A percentile compares a stretch with the other conserved stretches of the same genome.
These are phyloP conservation scores for Cyclostephanos tholiformis DNA, from an alignment of 108 stramenopile species.

Conservation along the genomic window DNA sequence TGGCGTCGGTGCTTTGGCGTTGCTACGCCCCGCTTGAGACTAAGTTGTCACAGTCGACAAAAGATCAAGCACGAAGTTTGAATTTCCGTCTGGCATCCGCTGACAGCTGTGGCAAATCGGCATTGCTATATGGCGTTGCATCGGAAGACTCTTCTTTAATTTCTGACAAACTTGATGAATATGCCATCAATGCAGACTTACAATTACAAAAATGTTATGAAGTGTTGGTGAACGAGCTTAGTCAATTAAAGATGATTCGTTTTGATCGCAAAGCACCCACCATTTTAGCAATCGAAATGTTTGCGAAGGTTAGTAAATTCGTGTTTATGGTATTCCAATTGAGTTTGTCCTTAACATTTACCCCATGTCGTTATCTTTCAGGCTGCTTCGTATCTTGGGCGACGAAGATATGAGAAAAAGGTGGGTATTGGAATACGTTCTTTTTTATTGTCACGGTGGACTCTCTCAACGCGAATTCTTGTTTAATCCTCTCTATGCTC, in stretches of 20 bases:
- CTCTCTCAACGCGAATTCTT: constrained; percentile 1
- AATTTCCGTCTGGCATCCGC: constrained; percentile 30
- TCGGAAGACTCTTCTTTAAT: constrained; percentile 3
- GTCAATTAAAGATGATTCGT: background rate
- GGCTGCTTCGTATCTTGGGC: constrained; percentile 32
- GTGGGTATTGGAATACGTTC: constrained; percentile 6
- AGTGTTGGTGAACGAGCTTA: constrained; percentile 23
- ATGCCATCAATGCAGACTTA: constrained; percentile 7
- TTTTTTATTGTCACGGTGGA: background rate
- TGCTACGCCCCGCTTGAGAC: constrained; percentile 42
- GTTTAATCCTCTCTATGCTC: background rate
- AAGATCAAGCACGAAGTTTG: constrained; percentile 20
- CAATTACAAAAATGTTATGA: constrained; percentile 37
- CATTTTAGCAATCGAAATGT: constrained; percentile 36
- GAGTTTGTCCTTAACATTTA: background rate
- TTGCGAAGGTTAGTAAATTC: constrained; percentile 40
- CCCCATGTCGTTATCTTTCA: constrained; percentile 1
- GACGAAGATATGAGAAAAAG: constrained; percentile 17
- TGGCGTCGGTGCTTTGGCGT: constrained; percentile 32
- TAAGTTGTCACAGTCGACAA: constrained; percentile 11
- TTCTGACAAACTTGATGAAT: constrained; percentile 15
- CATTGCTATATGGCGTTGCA: constrained; percentile 26
- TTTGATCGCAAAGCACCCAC: constrained; percentile 17
- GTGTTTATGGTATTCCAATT: background rate
- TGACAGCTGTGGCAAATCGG: constrained; percentile 37